These are phyloP conservation scores for Posidonia australis DNA, from an alignment of 106 monocot genomes.

Conservation along the genomic window DNA sequence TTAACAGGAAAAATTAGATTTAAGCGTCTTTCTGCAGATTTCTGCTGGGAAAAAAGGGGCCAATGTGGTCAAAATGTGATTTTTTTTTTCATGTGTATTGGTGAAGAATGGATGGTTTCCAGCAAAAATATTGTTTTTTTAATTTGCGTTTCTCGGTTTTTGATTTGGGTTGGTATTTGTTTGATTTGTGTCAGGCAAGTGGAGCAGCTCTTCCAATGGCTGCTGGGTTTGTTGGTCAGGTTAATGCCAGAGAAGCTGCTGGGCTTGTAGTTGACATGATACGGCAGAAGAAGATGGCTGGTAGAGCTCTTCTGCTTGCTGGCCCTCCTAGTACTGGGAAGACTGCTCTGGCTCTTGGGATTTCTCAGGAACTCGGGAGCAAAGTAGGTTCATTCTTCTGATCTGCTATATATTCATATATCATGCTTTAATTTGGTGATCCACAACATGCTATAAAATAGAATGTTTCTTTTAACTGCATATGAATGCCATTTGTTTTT, in stretches of 20 bases:
- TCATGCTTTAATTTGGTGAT: too few relatives aligned
- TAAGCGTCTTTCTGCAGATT: not conserved
- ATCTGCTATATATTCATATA: too few relatives aligned
- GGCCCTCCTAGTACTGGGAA: conserved; percentile 95
- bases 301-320: conserved; percentile 71
- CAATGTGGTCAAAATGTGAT: too few relatives aligned
- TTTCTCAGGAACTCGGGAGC: conserved; percentile 90
- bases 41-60: not conserved
- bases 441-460: too few relatives aligned
- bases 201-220: conserved; percentile 65
- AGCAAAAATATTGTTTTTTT: not conserved
- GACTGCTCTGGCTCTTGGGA: conserved; percentile 91
- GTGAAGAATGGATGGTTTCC: not conserved
- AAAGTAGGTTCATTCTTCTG: conserved; percentile 42
- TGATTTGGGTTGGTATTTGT: not conserved
- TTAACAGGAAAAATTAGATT: too few relatives aligned
- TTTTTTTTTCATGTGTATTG: too few relatives aligned
- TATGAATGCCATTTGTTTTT: too few relatives aligned
- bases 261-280: conserved; percentile 98
- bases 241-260: conserved; percentile 67
- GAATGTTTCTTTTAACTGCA: too few relatives aligned
- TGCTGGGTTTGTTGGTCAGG: conserved; percentile 94
- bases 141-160: not conserved
- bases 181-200: conserved; percentile 25
- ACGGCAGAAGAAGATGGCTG: conserved; percentile 98